Evolutionary conservation across 495 filamentous ascomycete species (phyloP), one percentile per base, ranked within the genome.

Genomic region (Daldinia loculata): DNA sequence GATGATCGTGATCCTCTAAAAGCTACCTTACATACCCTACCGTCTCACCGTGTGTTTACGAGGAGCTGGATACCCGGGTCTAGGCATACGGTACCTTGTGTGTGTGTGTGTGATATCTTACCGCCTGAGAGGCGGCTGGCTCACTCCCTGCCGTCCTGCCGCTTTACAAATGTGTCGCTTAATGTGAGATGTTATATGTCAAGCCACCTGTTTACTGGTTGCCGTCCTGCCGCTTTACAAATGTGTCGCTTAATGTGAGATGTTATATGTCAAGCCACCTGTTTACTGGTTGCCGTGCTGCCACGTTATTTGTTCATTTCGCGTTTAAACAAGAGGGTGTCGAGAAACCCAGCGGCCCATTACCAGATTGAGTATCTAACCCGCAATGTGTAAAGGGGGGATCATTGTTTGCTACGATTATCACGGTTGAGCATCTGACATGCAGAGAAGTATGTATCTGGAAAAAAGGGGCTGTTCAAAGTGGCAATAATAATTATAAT

Each of bases 401-500:
- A 52, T 11, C 50, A n/a, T 48, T 30, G 50, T 53, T 53, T 30
- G 50, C 24, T 29, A 30, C 14, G 26, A 29, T 17, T 27, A 24
- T 30, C 50, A 53, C 22, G 26, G 26, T 29, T n/a, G 12, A 53
- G 6, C 50, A 53, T 53, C 50, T 53, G 27, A 53, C 50, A 27
- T 53, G 27, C 50, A 30, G 50, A 53, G 27, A 9, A 53, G 26
- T 24, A 52, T 30, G 27, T 53, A 22, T 26, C 30, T 53, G 26
- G 6, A 9, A 53, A 53, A 53, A 53, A 53, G 50, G 24, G 50
- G 50, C 15, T 30, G 24, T 53, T 27, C 24, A 29, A 53, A 53
- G 50, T 53, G 50, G 43, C 43, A 48, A 48, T 48, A 48, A 48
- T 24, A 24, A 48, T 48, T 48, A 48, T 24, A 9, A 48, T 24